Base-by-base conservation (phyloP, 2,329 filamentous ascomycete genomes). In the Ciborinia camelliae region DNA sequence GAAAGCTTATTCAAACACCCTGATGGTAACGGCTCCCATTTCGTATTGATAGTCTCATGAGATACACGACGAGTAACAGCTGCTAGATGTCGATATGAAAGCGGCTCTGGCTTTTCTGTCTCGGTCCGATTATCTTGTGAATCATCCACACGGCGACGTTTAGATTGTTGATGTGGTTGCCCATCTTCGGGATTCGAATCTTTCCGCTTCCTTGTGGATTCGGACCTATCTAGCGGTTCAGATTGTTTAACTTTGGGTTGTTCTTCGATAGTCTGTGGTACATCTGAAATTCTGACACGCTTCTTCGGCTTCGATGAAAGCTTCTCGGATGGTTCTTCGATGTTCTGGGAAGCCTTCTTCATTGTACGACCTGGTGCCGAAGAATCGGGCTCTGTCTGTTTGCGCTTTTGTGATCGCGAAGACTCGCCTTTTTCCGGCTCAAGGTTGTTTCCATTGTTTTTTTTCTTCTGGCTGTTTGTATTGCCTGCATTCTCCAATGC, bases 21-120 rank as follows among this genome's bases (percentile, higher is more conserved):
- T 8, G 77, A 74, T 5, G 84, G 80, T 6, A 90, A 79, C 7
- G 84, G 79, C 3, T 80, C 78, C 89, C 89, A 92, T 73, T 89
- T 90, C 50, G 87, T 78, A 50, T 89, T 82, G 65, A 96, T 89
- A 45, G 81, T 83, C 35, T 83, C 81, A 67, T 82, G 84, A n/a
- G 86, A 84, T 51, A 91, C 79, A 50, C 79, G 79, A 43, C 80
- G 81, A 15, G 79, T 81, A 37, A 79, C 79, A 18, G 83, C 75
- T 8, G 80, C 78, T 57, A 88, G 76, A 69, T 84, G 81, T 52
- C 80, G 79, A 73, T 83, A 86, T 67, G 47, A 37, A 48, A 65
- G 64, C 5, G 54, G 39, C 4, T 71, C 65, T 14, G 62, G 30
- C 52, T 69, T 66, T 9, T 65, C 52, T 28, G 47, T 28, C 18